Evolutionary conservation across 1,284 basidiomycete genomes (phyloP), one percentile per base, ranked within the genome.

Genomic region (Takashimella tepidaria): DNA sequence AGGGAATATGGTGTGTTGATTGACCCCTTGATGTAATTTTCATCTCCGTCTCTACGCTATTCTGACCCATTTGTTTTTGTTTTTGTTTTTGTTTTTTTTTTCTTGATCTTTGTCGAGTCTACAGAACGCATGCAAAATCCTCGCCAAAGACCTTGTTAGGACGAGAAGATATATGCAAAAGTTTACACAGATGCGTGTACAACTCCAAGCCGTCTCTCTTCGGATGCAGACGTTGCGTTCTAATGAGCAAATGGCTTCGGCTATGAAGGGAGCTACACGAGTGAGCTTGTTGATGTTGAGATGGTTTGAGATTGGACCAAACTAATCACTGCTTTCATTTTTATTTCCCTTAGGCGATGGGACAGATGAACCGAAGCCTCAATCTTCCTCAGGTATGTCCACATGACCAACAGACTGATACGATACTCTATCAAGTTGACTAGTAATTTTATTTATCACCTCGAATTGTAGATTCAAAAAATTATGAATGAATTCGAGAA

Each of bases 401-500:
- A 12, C 4, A 16, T 23, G 16, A 10, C 10, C 4, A 4, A 1
- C 2, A 47, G 13, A n/a, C n/a, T n/a, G n/a, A n/a, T n/a, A n/a
- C n/a, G n/a, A n/a, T n/a, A n/a, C n/a, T n/a, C n/a, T n/a, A n/a
- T n/a, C n/a, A n/a, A n/a, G n/a, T n/a, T 6, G 4, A 16, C 13
- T 45, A 13, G 21, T 31, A 49, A 45, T 16, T 44, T 31, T n/a
- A 27, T 37, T 19, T 13, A 2, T 26, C 20, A 13, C 11, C n/a
- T n/a, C n/a, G n/a, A n/a, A n/a, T n/a, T n/a, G 22, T 83, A 85
- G 63, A 98, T 99, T 58, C 90, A 93, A 73, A 84, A 85, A 50
- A 98, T 98, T 70, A 92, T 98, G 88, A 89, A 87, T 64, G 95
- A 99, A 47, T 99, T 99, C 64, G 95, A 98, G 78, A 88, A 86